Base-by-base conservation (phyloP, 2,329 filamentous ascomycete genomes). In the Xylariaceae sp. region DNA sequence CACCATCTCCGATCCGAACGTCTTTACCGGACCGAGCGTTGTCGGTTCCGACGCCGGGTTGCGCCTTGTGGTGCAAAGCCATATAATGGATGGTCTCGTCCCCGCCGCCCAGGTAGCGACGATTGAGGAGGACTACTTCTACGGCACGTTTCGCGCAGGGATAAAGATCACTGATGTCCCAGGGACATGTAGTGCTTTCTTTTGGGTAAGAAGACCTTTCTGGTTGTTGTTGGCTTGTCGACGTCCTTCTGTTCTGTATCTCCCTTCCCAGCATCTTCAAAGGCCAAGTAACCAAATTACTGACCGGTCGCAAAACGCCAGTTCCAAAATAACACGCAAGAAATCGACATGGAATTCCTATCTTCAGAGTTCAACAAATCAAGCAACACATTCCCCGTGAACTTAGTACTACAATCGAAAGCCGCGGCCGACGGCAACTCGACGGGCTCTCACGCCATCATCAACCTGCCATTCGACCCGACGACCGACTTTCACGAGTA, bases 341-440 rank as follows among this genome's bases (percentile, higher is more conserved):
- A 91, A 58, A 88, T 91, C 56, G 86, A 91, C 61, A 82, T 91
- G 67, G 87, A 92, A 55, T 87, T 90, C 59, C 74, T 91, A 2
- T 87, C 85, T 2, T 71, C 71, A 19, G 74, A 88, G 51, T 86
- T 83, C 61, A 71, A 78, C 47, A 53, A 60, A 2, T 57, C 60
- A 38, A 73, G 74, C 42, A 63, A 67, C 21, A 71, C 71, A 23
- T 83, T 75, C 52, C 77, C 80, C 0, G 71, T 90, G 42, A 88
- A 90, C 60, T 76, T 91, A 1, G 85, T 90, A n/a, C 70, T 90
- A 6, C 87, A 91, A 60, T 85, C 85, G 1, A 72, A 73, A 5
- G 67, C 76, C 23, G 81, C 85, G 0, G 72, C 73, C 2, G n/a
- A n/a, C n/a, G n/a, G n/a, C n/a, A n/a, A n/a, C n/a, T 60, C 70